Conservation (phyloP, 169 alveolate genomes). For the Perkinsus olseni region DNA sequence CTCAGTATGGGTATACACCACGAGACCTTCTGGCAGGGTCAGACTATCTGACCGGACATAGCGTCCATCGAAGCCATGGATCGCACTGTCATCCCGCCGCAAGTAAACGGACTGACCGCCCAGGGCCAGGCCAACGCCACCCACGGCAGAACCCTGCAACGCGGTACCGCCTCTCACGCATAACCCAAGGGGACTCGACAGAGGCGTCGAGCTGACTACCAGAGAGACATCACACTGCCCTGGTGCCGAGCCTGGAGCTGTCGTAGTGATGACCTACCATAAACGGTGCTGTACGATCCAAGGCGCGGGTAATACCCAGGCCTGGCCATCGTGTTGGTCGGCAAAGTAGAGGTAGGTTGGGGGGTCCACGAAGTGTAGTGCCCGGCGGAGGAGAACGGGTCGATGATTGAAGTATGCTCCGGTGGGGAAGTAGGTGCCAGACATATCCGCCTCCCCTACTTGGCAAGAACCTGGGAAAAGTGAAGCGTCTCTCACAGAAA, state of each 20-base stretch:
- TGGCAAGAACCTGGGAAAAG: background rate
- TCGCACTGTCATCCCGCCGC: background rate
- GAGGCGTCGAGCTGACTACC: background rate
- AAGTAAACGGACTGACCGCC: background rate
- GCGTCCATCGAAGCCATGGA: background rate
- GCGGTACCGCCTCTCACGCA: background rate
- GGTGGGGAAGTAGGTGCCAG: background rate
- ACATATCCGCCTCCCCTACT: background rate
- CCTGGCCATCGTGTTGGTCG: too few species aligned
- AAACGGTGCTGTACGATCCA: too few species aligned
- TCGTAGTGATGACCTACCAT: background rate
- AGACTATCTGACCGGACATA: background rate
- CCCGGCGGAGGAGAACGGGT: background rate
- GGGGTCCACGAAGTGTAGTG: too few species aligned
- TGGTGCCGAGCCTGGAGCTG: background rate
- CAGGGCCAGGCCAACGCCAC: background rate
- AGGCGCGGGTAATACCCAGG: too few species aligned
- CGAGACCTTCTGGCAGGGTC: background rate
- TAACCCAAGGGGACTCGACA: background rate
- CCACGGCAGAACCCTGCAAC: background rate
- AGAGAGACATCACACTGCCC: background rate
- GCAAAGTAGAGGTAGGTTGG: too few species aligned
- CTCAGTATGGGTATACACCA: background rate
- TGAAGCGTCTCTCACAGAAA: too few species aligned
- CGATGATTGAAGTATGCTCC: background rate